Base-by-base conservation (phyloP, 1,139 yeast genomes). In the Candida sp. region DNA sequence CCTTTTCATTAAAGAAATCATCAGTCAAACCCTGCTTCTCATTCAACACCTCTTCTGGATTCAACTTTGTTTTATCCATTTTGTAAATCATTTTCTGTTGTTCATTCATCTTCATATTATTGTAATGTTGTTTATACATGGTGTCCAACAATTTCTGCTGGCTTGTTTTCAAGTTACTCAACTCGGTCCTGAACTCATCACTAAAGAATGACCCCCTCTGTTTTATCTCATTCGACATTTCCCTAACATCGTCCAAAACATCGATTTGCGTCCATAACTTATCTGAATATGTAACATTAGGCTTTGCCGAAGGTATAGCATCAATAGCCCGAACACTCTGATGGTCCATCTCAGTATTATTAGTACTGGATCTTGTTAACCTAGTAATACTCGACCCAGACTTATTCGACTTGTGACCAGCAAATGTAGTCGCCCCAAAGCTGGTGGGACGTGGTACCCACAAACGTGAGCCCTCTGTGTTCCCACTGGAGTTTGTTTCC, bases 211-310 rank as follows among this genome's bases (percentile, higher is more conserved):
- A 78, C 36, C 79, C 79, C 46, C 71, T 73, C 27, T 65, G 54
- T 38, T 70, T 66, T 1, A 81, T 81, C 43, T 82, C 80, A 15
- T 66, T 66, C 0, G 90, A 82, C 76, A 86, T 76, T 45, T 70
- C 71, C 45, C 79, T 78, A 4, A 90, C 95, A 52, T 88, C 96
- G 52, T 88, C 93, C 48, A 91, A 70, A 1, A 87, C 87, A 56
- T 87, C 96, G 39, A 90, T 84, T 55, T 89, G 95, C 3, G 95
- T 84, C 96, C 96, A 90, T 41, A 88, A 67, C 54, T 79, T 75
- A 61, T 88, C 96, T 67, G 83, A 89, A 48, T 76, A 70, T 36
- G 83, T 76, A 11, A 76, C 78, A 44, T 70, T 68, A 5, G 86
- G 83, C 38, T 68, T 63, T 1, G 78, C 70, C 6, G 76, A 66